These are phyloP conservation scores for Phytomonas sp. DNA, from an alignment of 208 protist species.

Conservation along the genomic window DNA sequence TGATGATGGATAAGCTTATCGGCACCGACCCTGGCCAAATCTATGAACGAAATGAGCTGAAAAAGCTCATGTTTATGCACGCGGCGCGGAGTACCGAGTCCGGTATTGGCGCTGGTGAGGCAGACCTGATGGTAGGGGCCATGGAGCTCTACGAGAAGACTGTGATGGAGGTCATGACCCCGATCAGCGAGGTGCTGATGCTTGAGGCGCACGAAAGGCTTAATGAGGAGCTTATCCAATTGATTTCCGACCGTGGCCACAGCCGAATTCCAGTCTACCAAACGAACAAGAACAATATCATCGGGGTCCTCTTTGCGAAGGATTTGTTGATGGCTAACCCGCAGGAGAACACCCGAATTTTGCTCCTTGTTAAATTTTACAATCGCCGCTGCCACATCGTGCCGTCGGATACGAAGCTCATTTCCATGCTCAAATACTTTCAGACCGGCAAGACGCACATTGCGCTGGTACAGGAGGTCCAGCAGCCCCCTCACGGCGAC, in stretches of 20 bases:
- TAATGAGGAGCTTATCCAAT: slow-evolving; percentile 86
- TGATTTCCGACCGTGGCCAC: slow-evolving; percentile 90
- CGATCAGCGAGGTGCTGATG: slow-evolving; percentile 91
- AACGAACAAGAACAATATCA: slow-evolving; percentile 86
- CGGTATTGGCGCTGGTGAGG: slow-evolving; percentile 83
- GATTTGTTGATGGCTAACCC: slow-evolving; percentile 94
- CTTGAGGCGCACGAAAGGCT: slow-evolving; percentile 86
- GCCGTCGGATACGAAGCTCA: slow-evolving; percentile 85
- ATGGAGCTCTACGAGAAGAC: slow-evolving; percentile 93
- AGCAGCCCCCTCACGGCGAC: slow-evolving; percentile 82
- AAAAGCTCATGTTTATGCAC: slow-evolving; percentile 94
- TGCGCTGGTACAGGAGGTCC: slow-evolving; percentile 89
- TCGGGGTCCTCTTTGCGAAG: slow-evolving; percentile 88
- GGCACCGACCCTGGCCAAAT: slow-evolving; percentile 92
- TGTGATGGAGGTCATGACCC: slow-evolving; percentile 92
- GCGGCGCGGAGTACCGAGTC: slow-evolving; percentile 77
- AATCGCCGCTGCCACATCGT: slow-evolving; percentile 84
- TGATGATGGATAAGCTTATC: slow-evolving; percentile 88
- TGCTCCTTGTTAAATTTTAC: slow-evolving; percentile 92
- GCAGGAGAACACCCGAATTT: slow-evolving; percentile 89
- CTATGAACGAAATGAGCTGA: slow-evolving; percentile 93
- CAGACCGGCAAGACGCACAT: slow-evolving; percentile 92
- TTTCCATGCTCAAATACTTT: slow-evolving; percentile 94
- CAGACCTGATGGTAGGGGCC: slow-evolving; percentile 89
- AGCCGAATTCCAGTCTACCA: slow-evolving; percentile 93